phyloP scores from a whole-genome alignment of 2,329 filamentous ascomycete species.

The Xylariaceae sp. region DNA sequence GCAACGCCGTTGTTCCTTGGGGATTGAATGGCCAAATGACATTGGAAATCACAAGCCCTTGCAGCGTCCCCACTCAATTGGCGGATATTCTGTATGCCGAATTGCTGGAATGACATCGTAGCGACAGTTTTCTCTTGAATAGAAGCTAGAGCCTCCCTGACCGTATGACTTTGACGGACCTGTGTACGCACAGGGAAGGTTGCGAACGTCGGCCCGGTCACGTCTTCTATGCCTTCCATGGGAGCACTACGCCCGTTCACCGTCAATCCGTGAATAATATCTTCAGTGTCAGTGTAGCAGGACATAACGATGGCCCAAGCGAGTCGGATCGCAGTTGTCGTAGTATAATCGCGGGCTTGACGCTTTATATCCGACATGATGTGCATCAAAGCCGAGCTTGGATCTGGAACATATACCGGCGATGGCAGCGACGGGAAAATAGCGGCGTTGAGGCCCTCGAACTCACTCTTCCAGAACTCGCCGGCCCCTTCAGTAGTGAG shows the following conservation, averaged over 20 bases:
- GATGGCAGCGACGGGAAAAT: conserved; percentile 10
- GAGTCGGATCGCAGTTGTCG: neutral
- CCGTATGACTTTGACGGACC: neutral
- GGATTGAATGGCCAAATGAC: conserved; percentile 7
- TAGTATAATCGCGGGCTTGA: neutral
- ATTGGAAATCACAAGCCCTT: conserved; percentile 11
- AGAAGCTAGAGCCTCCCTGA: neutral
- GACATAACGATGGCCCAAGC: conserved; percentile 10
- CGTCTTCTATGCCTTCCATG: conserved; percentile 1
- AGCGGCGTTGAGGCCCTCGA: conserved; percentile 3
- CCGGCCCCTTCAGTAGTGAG: neutral
- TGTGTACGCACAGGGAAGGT: conserved; percentile 7
- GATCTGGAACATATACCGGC: neutral
- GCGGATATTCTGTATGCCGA: conserved; percentile 12
- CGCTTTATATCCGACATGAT: neutral
- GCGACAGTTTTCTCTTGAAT: conserved; percentile 2
- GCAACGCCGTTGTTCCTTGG: neutral
- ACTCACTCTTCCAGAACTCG: conserved; percentile 9
- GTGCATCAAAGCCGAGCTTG: neutral
- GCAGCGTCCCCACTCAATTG: conserved; percentile 1
- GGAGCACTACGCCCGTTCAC: conserved; percentile 2
- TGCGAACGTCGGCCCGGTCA: conserved; percentile 8
- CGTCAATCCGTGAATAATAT: conserved; percentile 1
- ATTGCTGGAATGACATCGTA: conserved; percentile 8
- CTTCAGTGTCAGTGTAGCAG: conserved; percentile 8